phyloP scores from a whole-genome alignment of 441 rosid genomes.

The Adansonia madagascariensis region DNA sequence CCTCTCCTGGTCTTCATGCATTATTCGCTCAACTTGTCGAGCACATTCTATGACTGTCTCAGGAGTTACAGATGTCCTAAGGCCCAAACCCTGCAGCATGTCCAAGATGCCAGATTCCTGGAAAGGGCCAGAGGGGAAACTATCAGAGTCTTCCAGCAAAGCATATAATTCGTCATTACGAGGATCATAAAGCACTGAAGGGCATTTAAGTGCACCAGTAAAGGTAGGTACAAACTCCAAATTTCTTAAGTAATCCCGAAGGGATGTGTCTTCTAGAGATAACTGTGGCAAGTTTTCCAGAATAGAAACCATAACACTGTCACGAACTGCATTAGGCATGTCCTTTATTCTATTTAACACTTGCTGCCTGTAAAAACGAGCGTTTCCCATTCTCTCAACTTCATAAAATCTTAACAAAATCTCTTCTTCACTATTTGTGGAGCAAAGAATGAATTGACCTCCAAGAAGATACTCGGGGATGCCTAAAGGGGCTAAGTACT shows the following conservation, averaged over 20 bases:
- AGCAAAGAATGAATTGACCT: slow-evolving; percentile 62
- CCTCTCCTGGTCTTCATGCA: slow-evolving; percentile 74
- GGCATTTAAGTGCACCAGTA: slow-evolving; percentile 67
- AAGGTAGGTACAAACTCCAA: slow-evolving; percentile 89
- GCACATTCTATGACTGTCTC: slow-evolving; percentile 91
- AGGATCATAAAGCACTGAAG: slow-evolving; percentile 83
- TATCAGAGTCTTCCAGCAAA: slow-evolving; percentile 80
- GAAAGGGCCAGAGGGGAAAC: slow-evolving; percentile 78
- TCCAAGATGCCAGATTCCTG: slow-evolving; percentile 74
- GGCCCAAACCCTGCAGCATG: slow-evolving; percentile 91
- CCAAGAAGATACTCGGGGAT: slow-evolving; percentile 74
- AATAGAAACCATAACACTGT: slow-evolving; percentile 78
- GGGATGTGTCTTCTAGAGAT: slow-evolving; percentile 72
- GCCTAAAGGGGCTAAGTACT: slow-evolving; percentile 78
- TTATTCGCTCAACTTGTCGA: slow-evolving; percentile 68
- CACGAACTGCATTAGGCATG: slow-evolving; percentile 80
- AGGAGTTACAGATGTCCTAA: slow-evolving; percentile 77
- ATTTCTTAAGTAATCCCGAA: slow-evolving; percentile 71
- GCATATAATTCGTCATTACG: slow-evolving; percentile 89
- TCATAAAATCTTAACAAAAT: slow-evolving; percentile 72
- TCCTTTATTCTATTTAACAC: slow-evolving; percentile 66
- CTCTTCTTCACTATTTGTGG: slow-evolving; percentile 70
- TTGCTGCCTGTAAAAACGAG: slow-evolving; percentile 72
- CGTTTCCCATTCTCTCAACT: slow-evolving; percentile 83
- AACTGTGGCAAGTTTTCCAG: slow-evolving; percentile 84